Percentiles rank a stretch among this genome's conserved stretches.
These are phyloP conservation scores for Cystobasidium ongulense DNA, from an alignment of 768 basidiomycete genomes.

Conservation along the genomic window DNA sequence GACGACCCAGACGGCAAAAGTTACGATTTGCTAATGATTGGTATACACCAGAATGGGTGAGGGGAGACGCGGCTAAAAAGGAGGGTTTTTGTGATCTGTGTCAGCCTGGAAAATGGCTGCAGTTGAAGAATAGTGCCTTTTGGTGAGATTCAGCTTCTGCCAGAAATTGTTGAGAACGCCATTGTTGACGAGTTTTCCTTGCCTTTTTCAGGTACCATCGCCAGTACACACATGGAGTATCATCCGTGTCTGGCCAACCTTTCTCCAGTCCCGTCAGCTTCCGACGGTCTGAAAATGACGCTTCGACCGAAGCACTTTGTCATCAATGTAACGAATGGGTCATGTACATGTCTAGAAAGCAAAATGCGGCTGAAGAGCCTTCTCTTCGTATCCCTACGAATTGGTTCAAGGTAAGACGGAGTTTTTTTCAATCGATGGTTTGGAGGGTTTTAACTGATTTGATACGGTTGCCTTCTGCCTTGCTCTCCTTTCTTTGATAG, in stretches of 20 bases:
- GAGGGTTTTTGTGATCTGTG: constrained; percentile 39
- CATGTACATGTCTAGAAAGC: constrained; percentile 15
- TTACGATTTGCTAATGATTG: constrained; percentile 35
- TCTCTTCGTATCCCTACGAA: background rate
- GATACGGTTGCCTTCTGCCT: background rate
- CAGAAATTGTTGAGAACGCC: background rate
- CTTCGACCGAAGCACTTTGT: constrained; percentile 31
- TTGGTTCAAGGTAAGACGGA: constrained; percentile 20
- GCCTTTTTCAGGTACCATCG: constrained; percentile 34
- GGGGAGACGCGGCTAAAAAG: constrained; percentile 28
- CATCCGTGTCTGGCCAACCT: constrained; percentile 33
- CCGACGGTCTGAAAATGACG: background rate
- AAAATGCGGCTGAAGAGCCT: background rate
- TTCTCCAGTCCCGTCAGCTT: constrained; percentile 35
- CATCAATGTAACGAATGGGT: constrained; percentile 34
- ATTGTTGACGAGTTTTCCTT: background rate
- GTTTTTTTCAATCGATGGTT: background rate
- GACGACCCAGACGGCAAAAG: constrained; percentile 30
- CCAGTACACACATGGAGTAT: constrained; percentile 38
- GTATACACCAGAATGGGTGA: constrained; percentile 38
- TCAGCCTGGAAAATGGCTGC: constrained; percentile 38
- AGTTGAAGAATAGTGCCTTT: constrained; percentile 39
- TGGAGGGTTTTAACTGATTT: background rate
- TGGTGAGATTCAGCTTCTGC: constrained; percentile 13
- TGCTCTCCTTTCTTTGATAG: background rate